These are phyloP conservation scores for Taiozyma sp. DNA, from an alignment of 1,139 yeast species.

Conservation along the genomic window DNA sequence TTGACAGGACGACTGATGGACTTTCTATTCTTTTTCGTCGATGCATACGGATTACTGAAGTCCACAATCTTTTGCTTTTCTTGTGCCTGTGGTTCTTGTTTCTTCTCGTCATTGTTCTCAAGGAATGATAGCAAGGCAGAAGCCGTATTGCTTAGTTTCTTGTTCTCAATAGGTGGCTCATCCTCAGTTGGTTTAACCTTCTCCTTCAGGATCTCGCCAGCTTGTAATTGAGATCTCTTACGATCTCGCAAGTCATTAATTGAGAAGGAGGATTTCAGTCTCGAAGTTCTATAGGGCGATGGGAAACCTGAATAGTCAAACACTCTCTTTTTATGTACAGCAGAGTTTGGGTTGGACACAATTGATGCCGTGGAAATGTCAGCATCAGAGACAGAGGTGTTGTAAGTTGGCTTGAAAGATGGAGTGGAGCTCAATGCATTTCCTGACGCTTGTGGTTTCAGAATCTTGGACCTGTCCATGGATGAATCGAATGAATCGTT, in stretches of 20 bases:
- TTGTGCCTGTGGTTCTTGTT: conserved; percentile 30
- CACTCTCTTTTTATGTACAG: conserved; percentile 34
- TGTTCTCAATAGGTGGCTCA: conserved; percentile 12
- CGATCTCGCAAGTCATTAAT: conserved; percentile 16
- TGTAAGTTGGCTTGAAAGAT: conserved; percentile 30
- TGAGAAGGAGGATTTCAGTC: conserved; percentile 31
- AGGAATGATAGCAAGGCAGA: conserved; percentile 58
- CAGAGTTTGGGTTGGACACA: conserved; percentile 9
- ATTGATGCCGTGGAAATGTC: conserved; percentile 16
- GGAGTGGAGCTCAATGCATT: conserved; percentile 23
- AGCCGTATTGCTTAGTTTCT: conserved; percentile 59
- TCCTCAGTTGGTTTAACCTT: conserved; percentile 7
- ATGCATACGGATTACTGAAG: conserved; percentile 52
- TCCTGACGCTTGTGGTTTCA: conserved; percentile 1
- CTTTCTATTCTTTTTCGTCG: conserved; percentile 23
- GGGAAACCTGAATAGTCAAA: conserved; percentile 63
- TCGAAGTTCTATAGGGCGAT: conserved; percentile 56
- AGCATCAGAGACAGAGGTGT: conserved; percentile 12
- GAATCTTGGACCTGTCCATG: conserved; percentile 4
- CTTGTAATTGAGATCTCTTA: not conserved
- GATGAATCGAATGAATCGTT: not conserved
- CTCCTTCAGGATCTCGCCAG: conserved; percentile 1
- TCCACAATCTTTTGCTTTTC: conserved; percentile 24
- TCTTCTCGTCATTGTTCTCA: conserved; percentile 34
- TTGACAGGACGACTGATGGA: conserved; percentile 1